Conservation (phyloP, 2,329 filamentous ascomycete genomes). For the Fusarium verrucosum region DNA sequence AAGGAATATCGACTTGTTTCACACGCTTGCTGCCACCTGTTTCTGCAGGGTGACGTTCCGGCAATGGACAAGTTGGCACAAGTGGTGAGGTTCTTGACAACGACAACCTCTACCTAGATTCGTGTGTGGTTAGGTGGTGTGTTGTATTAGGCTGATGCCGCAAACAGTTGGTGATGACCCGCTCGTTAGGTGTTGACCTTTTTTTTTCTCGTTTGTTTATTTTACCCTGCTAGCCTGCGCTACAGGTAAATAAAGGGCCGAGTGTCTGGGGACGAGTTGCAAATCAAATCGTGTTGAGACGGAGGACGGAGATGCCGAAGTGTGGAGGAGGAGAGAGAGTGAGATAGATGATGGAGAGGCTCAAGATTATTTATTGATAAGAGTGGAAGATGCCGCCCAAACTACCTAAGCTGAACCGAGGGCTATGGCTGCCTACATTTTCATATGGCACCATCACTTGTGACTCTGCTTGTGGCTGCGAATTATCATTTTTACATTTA, state of each 20-base stretch:
- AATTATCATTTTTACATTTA: constrained; percentile 1
- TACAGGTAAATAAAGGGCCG: constrained; percentile 18
- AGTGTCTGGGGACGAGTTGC: constrained; percentile 13
- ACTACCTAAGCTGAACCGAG: constrained; percentile 6
- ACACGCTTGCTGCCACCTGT: constrained; percentile 8
- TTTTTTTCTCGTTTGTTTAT: background rate
- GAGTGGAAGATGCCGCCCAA: constrained; percentile 21
- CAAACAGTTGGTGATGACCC: constrained; percentile 1
- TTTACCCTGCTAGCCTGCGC: too few relatives aligned
- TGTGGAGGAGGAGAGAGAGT: constrained; percentile 17
- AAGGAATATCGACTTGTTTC: constrained; percentile 16
- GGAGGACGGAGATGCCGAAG: constrained; percentile 25
- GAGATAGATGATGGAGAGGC: background rate
- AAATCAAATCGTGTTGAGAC: constrained; percentile 6
- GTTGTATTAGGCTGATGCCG: constrained; percentile 31
- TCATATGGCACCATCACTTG: constrained; percentile 12
- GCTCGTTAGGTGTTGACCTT: background rate
- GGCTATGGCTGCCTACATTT: background rate
- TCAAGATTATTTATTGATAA: constrained; percentile 3
- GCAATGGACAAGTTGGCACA: constrained; percentile 10
- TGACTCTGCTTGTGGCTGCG: background rate
- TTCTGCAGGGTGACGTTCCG: constrained; percentile 31
- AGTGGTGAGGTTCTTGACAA: constrained; percentile 28
- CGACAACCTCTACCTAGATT: constrained; percentile 4
- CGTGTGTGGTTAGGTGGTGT: background rate